A percentile compares a stretch with the other conserved stretches of the same genome.
These are phyloP conservation scores for Lasiodiplodia sp. DNA, from an alignment of 2,329 filamentous ascomycete species.

Conservation along the genomic window DNA sequence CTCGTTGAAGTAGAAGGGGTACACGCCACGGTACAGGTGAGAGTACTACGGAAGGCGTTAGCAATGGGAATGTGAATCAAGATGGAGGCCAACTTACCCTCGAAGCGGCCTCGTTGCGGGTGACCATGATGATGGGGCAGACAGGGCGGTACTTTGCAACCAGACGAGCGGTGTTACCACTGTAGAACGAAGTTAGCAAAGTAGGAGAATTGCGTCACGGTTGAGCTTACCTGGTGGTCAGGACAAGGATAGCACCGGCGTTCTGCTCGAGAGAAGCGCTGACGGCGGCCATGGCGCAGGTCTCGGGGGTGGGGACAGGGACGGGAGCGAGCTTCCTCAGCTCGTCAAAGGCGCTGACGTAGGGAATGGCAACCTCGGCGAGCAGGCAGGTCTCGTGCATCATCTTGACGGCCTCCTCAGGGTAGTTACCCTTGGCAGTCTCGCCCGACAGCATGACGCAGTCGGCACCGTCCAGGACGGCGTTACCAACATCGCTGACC, in stretches of 20 bases:
- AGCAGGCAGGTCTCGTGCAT: constrained; percentile 98
- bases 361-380: constrained; percentile 96
- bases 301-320: constrained; percentile 88
- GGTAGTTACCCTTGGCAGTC: constrained; percentile 97
- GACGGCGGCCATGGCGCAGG: constrained; percentile 95
- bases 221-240: constrained; percentile 77
- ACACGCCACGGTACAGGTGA: constrained; percentile 96
- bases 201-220: constrained; percentile 6
- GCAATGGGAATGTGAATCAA: neutral
- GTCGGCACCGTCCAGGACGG: constrained; percentile 95
- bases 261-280: constrained; percentile 95
- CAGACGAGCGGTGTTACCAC: constrained; percentile 91
- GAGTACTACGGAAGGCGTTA: constrained; percentile 64
- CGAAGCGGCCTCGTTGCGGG: constrained; percentile 81
- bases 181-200: constrained; percentile 43
- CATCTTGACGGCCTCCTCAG: constrained; percentile 88
- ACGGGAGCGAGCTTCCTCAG: constrained; percentile 82
- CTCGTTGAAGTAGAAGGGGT: constrained; percentile 94
- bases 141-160: constrained; percentile 98
- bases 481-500: constrained; percentile 98
- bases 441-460: constrained; percentile 99
- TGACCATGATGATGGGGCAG: constrained; percentile 99
- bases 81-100: constrained; percentile 59
- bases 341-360: constrained; percentile 96
- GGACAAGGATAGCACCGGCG: constrained; percentile 92